Conservation (phyloP, 495 filamentous ascomycete species). For the Astrothelium subdiscretum region DNA sequence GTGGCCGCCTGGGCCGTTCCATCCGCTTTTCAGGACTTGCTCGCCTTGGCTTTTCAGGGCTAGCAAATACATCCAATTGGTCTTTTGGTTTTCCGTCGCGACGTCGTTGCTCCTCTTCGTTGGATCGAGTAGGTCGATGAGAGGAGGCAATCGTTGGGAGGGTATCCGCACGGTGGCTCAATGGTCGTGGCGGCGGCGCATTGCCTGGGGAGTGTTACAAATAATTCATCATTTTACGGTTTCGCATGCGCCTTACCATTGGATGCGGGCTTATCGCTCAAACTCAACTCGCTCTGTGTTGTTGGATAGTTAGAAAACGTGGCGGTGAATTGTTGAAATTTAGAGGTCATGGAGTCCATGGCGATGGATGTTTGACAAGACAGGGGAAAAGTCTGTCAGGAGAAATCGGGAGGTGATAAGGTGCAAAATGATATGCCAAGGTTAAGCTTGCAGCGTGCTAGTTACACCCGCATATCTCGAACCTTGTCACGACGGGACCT, state of each 20-base stretch:
- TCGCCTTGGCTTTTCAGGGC: conserved; percentile 24
- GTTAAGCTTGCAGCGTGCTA: neutral
- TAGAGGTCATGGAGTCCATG: conserved; percentile 20
- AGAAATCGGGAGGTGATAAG: neutral
- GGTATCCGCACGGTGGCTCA: conserved; percentile 13
- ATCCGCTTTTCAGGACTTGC: neutral
- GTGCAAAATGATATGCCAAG: neutral
- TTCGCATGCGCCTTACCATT: conserved; percentile 13
- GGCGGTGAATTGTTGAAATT: conserved; percentile 22
- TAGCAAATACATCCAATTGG: conserved; percentile 47
- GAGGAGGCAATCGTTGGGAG: conserved; percentile 14
- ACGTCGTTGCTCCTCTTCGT: conserved; percentile 34
- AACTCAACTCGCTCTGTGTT: conserved; percentile 26
- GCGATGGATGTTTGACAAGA: neutral
- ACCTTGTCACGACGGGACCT: neutral
- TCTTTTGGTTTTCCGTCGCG: conserved; percentile 26
- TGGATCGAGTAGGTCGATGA: conserved; percentile 23
- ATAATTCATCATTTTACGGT: neutral
- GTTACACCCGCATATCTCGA: conserved; percentile 6
- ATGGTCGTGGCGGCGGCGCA: conserved; percentile 5
- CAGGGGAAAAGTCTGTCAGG: neutral
- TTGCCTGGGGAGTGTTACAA: neutral
- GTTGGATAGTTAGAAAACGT: conserved; percentile 30
- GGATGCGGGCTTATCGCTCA: conserved; percentile 22
- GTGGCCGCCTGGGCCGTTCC: conserved; percentile 34